Evolutionary conservation across 2,329 filamentous ascomycete genomes (phyloP), one percentile per base, ranked within the genome.

Genomic region (Xylaria sp.): DNA sequence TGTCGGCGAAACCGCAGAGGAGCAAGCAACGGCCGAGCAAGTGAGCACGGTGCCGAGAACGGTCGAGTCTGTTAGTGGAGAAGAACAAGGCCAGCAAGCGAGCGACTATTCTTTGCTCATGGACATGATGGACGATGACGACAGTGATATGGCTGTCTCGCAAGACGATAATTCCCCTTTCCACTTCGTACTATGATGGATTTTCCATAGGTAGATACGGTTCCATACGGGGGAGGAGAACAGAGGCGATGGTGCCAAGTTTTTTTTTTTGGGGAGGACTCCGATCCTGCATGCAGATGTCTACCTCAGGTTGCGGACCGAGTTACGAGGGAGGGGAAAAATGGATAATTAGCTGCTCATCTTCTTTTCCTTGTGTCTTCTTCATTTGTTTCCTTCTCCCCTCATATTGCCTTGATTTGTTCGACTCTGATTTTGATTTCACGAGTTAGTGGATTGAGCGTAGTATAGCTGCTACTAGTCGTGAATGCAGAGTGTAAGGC

Each of bases 51-150:
- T 60, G 18, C 62, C 56, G 13, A 39, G 59, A 23, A 48, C 51
- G 46, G n/a, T 59, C 37, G 16, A 47, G 10, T 61, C 61, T 61
- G 57, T 59, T 51, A 30, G 23, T 59, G 59, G 35, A 39, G 37
- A 34, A 44, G 42, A 37, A 54, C 3, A 48, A 34, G 23, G n/a
- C 13, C 6, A 30, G 34, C 11, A 16, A 59, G 47, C 16, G 37
- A 60, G 61, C 56, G 53, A 58, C 50, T 54, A 51, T 8, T 16
- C 16, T 10, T 9, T 16, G 11, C 3, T 7, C 48, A 59, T 54
- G 59, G 30, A 39, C 34, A 13, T 57, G 53, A 49, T 47, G 52
- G 39, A 46, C 23, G 59, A 57, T 30, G 23, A 5, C 23, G 23
- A 42, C 42, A 39, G 2, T 52, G 54, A 57, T 39, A 48, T 44